Evolutionary conservation across 805 yeast species (phyloP).

Genomic region (Candida ficus): DNA sequence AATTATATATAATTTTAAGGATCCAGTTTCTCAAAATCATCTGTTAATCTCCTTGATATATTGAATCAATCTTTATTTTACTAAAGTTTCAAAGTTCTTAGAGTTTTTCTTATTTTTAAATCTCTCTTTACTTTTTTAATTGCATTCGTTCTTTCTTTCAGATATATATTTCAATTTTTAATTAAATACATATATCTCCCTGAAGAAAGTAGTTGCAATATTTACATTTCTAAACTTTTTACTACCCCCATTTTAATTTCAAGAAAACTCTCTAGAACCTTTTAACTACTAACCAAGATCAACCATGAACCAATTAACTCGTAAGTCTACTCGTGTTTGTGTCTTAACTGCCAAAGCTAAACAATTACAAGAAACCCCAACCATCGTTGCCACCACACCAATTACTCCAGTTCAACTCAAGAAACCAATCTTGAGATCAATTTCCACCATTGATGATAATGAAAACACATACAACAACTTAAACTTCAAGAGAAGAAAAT

Average conservation of each 20-base stretch:
- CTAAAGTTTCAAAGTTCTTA: not conserved
- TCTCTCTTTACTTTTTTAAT: not conserved
- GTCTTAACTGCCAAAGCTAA: constrained; percentile 24
- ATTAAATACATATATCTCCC: not conserved
- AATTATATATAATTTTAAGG: not conserved
- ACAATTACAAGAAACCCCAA: constrained; percentile 15
- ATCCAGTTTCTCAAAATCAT: not conserved
- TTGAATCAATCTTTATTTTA: not conserved
- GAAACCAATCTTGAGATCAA: constrained; percentile 26
- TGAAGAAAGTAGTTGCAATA: constrained; percentile 3
- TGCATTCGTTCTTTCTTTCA: not conserved
- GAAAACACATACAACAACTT: constrained; percentile 25
- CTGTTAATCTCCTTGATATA: not conserved
- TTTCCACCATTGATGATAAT: constrained; percentile 25
- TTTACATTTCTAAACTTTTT: not conserved
- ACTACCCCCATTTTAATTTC: not conserved
- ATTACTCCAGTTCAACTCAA: constrained; percentile 3
- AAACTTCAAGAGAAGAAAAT: constrained; percentile 23
- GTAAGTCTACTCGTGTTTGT: constrained; percentile 26
- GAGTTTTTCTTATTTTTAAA: not conserved
- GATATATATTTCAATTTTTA: not conserved
- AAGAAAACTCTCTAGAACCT: not conserved
- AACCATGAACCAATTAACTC: constrained; percentile 20
- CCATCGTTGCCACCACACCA: not conserved
- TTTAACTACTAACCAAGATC: not conserved